These are phyloP conservation scores for Lentinula edodes DNA, from an alignment of 768 basidiomycete genomes.

Conservation along the genomic window DNA sequence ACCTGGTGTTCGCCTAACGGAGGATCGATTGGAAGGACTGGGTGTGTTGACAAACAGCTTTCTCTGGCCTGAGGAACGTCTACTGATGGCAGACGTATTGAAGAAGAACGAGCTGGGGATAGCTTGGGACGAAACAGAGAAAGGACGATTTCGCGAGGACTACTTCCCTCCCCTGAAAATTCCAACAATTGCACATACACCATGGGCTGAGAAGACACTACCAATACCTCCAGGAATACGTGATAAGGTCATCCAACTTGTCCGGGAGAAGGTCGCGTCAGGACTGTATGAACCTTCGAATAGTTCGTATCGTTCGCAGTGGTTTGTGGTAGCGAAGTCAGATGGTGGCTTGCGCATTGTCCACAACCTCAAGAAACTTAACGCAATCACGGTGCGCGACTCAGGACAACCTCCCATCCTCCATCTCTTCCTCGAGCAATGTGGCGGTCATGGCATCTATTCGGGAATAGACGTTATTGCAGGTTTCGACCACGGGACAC, in stretches of 20 bases:
- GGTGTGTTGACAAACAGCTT: constrained; percentile 16
- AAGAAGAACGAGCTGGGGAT: constrained; percentile 18
- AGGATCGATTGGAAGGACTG: constrained; percentile 18
- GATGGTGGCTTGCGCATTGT: not conserved
- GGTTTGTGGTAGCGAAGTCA: not conserved
- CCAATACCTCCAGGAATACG: constrained; percentile 17
- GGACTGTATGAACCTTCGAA: constrained; percentile 36
- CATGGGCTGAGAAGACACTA: constrained; percentile 12
- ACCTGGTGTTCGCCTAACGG: constrained; percentile 14
- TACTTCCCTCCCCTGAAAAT: constrained; percentile 17
- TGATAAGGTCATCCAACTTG: constrained; percentile 24
- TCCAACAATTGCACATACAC: constrained; percentile 16
- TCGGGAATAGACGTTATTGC: not conserved
- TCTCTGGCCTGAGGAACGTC: constrained; percentile 22
- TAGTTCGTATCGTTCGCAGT: constrained; percentile 27
- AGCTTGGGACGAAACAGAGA: constrained; percentile 25
- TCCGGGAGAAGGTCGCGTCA: constrained; percentile 27
- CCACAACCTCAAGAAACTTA: not conserved
- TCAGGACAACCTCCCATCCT: no score
- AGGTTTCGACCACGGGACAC: not conserved
- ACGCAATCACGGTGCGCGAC: no score
- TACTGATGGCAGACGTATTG: constrained; percentile 18
- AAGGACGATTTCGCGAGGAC: constrained; percentile 14
- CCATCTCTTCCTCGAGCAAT: no score
- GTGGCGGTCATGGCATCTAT: not conserved